Evolutionary conservation across 768 basidiomycete species (phyloP).

Genomic region (Phanerochaete carnosa): DNA sequence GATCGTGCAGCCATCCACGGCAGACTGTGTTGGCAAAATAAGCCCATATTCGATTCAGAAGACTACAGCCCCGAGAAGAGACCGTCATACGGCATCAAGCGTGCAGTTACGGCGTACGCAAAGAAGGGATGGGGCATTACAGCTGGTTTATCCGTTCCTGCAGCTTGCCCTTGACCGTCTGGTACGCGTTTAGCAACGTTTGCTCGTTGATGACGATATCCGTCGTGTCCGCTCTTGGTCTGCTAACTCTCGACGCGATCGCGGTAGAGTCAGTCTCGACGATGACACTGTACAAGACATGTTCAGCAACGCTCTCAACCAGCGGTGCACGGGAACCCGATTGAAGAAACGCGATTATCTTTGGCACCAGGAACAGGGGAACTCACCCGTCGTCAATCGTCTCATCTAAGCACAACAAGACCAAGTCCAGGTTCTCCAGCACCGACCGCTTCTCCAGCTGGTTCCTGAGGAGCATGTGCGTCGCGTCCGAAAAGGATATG

Average conservation of each 20-base stretch:
- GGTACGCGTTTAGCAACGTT: slow-evolving; percentile 90
- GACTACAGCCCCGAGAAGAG: not conserved
- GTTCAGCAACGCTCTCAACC: not conserved
- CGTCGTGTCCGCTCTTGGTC: slow-evolving; percentile 88
- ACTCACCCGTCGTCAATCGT: slow-evolving; percentile 96
- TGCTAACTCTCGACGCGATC: slow-evolving; percentile 92
- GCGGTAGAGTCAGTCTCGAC: slow-evolving; percentile 94
- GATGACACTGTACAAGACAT: slow-evolving; percentile 65
- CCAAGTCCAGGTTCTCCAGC: slow-evolving; percentile 91
- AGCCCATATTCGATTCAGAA: not conserved
- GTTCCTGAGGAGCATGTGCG: slow-evolving; percentile 82
- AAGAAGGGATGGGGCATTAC: slow-evolving; percentile 27
- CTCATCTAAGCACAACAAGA: slow-evolving; percentile 91
- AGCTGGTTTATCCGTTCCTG: slow-evolving; percentile 79
- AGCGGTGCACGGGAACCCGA: not conserved
- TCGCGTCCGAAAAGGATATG: slow-evolving; percentile 79
- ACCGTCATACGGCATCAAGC: not conserved
- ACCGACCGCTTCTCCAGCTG: slow-evolving; percentile 94
- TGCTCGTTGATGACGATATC: slow-evolving; percentile 99
- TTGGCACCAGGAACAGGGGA: not conserved
- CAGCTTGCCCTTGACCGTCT: slow-evolving; percentile 83
- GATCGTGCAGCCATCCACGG: too few relatives aligned
- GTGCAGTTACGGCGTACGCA: not conserved
- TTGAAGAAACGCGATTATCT: not conserved
- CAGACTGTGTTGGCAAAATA: not conserved